Conservation (phyloP, 2,329 filamentous ascomycete genomes). For the Triangularia setosa region DNA sequence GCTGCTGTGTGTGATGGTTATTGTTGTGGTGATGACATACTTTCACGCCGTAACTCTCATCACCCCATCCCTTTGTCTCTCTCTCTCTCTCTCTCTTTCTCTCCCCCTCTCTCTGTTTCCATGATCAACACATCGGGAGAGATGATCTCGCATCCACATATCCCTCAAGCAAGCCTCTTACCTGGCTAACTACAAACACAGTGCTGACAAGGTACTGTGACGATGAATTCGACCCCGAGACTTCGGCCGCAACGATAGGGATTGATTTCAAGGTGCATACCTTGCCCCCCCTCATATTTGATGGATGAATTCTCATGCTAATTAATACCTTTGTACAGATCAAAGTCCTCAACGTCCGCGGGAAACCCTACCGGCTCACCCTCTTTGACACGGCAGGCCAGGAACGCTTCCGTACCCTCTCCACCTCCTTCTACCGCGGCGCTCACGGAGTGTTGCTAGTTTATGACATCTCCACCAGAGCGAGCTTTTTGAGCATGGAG, state of each 20-base stretch:
- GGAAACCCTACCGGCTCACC: constrained; percentile 48
- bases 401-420: constrained; percentile 48
- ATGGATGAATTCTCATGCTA: no score
- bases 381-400: constrained; percentile 50
- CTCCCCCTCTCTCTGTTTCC: no score
- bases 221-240: constrained; percentile 54
- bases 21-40: not conserved
- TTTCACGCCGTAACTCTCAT: not conserved
- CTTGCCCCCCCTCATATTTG: no score
- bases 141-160: not conserved
- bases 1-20: not conserved
- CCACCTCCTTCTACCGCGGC: constrained; percentile 48
- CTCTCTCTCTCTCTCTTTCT: no score
- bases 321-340: no score
- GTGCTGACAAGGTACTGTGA: constrained; percentile 54
- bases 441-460: constrained; percentile 48
- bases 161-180: not conserved
- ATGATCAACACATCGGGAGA: no score
- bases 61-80: not conserved
- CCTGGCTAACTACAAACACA: constrained; percentile 23
- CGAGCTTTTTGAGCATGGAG: constrained; percentile 50
- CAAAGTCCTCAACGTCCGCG: constrained; percentile 50
- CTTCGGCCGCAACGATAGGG: constrained; percentile 52
- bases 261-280: constrained; percentile 52
- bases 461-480: constrained; percentile 46